Evolutionary conservation across 2,329 filamentous ascomycete species (phyloP).

Genomic region (Sclerotinia trifoliorum): DNA sequence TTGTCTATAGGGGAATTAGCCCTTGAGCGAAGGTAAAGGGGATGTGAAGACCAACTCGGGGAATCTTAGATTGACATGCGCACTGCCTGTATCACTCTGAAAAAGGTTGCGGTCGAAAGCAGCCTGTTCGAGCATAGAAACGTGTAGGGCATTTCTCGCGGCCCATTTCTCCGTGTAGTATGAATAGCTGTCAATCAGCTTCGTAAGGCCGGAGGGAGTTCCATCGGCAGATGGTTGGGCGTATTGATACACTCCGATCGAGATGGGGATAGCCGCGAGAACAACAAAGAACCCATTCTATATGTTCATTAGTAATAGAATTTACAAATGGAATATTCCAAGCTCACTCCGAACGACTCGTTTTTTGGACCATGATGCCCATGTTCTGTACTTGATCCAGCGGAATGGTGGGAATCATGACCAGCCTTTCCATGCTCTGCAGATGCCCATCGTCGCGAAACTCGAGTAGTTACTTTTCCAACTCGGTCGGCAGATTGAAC

Average conservation of each 20-base stretch:
- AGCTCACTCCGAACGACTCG: constrained; percentile 53
- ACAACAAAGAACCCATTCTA: constrained; percentile 50
- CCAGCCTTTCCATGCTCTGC: constrained; percentile 30
- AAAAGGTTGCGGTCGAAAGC: constrained; percentile 62
- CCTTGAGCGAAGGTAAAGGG: not conserved
- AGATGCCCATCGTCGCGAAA: constrained; percentile 32
- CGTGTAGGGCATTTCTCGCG: constrained; percentile 59
- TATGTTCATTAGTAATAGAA: constrained; percentile 27
- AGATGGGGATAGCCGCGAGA: constrained; percentile 47
- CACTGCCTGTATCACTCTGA: constrained; percentile 45
- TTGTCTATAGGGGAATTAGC: constrained; percentile 47
- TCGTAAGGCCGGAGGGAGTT: constrained; percentile 46
- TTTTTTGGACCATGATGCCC: constrained; percentile 43
- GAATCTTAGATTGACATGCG: constrained; percentile 54
- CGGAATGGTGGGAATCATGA: constrained; percentile 30
- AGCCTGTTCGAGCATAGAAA: constrained; percentile 60
- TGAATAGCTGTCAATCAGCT: constrained; percentile 55
- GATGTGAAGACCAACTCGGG: constrained; percentile 57
- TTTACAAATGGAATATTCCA: not conserved
- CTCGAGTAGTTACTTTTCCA: constrained; percentile 26
- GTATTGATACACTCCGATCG: constrained; percentile 46
- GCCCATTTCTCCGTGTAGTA: constrained; percentile 53
- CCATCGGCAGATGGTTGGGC: constrained; percentile 43
- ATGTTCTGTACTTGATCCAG: constrained; percentile 28
- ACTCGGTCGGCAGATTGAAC: constrained; percentile 34